Evolutionary conservation across 2,329 filamentous ascomycete genomes (phyloP).

Genomic region (Verticillium zaregamsianum): DNA sequence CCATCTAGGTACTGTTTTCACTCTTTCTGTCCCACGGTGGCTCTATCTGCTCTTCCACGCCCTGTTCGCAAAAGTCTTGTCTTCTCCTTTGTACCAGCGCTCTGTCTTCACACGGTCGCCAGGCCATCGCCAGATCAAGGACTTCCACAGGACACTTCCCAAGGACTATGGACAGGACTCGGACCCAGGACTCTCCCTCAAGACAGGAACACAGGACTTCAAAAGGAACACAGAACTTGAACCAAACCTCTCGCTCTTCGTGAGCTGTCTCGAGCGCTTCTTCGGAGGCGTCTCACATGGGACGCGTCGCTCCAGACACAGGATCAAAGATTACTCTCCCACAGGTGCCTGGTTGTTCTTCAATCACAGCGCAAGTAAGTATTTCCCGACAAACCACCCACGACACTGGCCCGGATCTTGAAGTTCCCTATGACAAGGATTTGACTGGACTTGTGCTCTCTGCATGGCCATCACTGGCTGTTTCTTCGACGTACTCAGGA

Average conservation of each 20-base stretch:
- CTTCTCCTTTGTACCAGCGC: conserved; percentile 13
- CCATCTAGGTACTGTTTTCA: conserved; percentile 59
- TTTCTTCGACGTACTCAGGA: not conserved
- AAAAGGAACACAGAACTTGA: conserved; percentile 4
- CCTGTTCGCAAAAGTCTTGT: conserved; percentile 26
- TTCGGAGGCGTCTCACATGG: not conserved
- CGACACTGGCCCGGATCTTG: not conserved
- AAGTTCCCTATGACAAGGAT: not conserved
- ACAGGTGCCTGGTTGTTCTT: not conserved
- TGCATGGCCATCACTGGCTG: not conserved
- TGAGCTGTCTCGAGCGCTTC: not conserved
- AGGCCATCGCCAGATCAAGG: conserved; percentile 5
- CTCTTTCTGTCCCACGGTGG: conserved; percentile 39
- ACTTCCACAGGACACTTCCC: conserved; percentile 4
- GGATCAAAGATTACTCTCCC: conserved; percentile 1
- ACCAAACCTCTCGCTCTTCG: not conserved
- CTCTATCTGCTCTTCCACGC: conserved; percentile 29
- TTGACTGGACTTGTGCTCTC: not conserved
- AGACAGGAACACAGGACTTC: conserved; percentile 12
- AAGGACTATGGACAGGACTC: not conserved
- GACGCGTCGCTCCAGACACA: conserved; percentile 1
- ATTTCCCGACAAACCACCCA: not conserved
- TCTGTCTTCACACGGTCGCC: conserved; percentile 1
- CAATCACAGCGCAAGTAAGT: not conserved
- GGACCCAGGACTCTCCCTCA: conserved; percentile 6